Percentiles rank a stretch among this genome's conserved stretches.
Evolutionary conservation across 352 stramenopile genomes (phyloP).

Genomic region (Phytophthora uliginosa): DNA sequence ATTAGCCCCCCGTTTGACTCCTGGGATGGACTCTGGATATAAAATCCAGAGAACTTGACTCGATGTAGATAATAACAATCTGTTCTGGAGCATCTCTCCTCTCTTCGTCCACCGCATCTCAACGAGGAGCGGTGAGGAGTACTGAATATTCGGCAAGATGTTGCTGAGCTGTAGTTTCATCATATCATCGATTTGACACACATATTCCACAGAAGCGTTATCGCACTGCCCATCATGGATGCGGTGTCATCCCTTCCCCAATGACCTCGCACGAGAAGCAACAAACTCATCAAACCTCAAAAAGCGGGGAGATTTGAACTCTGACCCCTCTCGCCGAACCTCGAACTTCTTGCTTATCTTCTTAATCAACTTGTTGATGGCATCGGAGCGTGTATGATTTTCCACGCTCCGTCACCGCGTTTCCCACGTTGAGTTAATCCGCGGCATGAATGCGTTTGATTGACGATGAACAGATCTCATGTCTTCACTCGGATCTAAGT

Average conservation of each 20-base stretch:
- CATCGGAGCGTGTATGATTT: constrained; percentile 28
- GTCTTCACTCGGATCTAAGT: too few species aligned
- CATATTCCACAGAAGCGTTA: constrained; percentile 23
- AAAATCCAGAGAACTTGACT: too few species aligned
- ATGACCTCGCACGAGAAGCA: background rate
- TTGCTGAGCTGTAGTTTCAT: constrained; percentile 24
- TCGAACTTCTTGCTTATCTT: constrained; percentile 23
- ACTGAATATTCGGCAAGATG: constrained; percentile 10
- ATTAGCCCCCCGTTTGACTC: too few species aligned
- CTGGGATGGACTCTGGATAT: too few species aligned
- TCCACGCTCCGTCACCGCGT: background rate
- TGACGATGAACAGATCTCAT: too few species aligned
- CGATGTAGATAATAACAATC: constrained; percentile 33
- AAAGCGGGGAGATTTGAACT: background rate
- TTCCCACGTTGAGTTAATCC: constrained; percentile 2
- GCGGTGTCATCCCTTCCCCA: background rate
- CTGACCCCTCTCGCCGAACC: constrained; percentile 18
- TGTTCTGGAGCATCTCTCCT: constrained; percentile 35
- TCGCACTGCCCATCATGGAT: constrained; percentile 11
- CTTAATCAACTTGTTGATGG: constrained; percentile 28
- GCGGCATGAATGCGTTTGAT: too few species aligned
- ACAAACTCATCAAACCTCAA: constrained; percentile 22
- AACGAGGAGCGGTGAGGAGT: background rate
- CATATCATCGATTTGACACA: constrained; percentile 14
- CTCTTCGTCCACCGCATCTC: constrained; percentile 21